phyloP scores from a whole-genome alignment of 192 early-diverging fungal genomes.

The Rhizoclosmatium sp. region DNA sequence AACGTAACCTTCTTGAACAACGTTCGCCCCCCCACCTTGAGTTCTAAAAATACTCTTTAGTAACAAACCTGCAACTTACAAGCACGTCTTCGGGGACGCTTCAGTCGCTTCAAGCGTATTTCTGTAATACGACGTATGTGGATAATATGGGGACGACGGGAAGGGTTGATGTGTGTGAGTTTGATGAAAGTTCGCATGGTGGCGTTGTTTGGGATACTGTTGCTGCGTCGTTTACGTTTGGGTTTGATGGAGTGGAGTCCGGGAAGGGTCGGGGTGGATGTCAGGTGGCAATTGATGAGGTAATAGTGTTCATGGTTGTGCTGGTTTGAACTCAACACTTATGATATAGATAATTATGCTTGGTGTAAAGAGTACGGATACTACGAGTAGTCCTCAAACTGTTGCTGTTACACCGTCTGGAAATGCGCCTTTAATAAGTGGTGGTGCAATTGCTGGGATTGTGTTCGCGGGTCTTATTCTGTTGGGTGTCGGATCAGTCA shows the following conservation, averaged over 20 bases:
- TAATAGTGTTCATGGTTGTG: not conserved
- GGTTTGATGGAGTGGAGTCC: not conserved
- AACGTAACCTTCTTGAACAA: not conserved
- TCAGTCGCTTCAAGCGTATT: conserved; percentile 16
- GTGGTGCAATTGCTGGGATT: conserved; percentile 7
- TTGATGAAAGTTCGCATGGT: not conserved
- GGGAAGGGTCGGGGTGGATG: not conserved
- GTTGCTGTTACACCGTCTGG: too few species aligned
- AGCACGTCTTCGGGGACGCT: not conserved
- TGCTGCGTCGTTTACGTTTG: conserved; percentile 12
- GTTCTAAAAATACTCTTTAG: not conserved
- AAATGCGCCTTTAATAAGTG: not conserved
- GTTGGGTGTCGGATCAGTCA: not conserved
- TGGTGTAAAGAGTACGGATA: too few species aligned
- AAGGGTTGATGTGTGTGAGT: not conserved
- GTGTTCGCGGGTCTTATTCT: not conserved
- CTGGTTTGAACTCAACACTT: too few species aligned
- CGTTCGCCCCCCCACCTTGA: not conserved
- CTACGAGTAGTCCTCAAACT: too few species aligned
- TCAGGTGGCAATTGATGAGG: conserved; percentile 16
- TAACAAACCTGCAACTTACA: conserved; percentile 6
- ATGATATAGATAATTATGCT: too few species aligned
- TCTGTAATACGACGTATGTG: not conserved
- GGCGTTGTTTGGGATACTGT: conserved; percentile 20
- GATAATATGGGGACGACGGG: not conserved